Base-by-base conservation (phyloP, 2,329 filamentous ascomycete genomes). In the Lasiodiplodia citricola region DNA sequence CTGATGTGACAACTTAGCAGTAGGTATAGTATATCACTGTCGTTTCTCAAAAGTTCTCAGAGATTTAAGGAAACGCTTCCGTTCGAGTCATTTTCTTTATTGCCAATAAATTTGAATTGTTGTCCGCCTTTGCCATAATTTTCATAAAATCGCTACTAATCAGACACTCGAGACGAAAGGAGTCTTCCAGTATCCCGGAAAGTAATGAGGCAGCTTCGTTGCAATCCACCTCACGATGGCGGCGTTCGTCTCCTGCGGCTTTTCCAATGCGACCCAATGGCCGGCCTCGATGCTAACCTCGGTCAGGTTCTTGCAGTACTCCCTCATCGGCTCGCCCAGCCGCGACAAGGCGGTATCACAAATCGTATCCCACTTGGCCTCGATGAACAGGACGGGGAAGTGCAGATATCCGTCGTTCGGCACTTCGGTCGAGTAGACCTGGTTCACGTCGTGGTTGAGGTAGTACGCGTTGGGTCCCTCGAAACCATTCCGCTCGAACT, bases 401-500 rank as follows among this genome's bases (percentile, higher is more conserved):
- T 75, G 71, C 57, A 81, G 56, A 5, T 74, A 71, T 0, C 77
- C 77, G 3, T 74, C 74, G 25, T 80, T 79, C 73, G 75, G 77
- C 51, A 80, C 75, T 31, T 78, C 76, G 23, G 79, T 78, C 7
- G 77, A 79, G 72, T 82, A 86, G 50, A 76, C 77, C 2, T 70
- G 72, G 66, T 86, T 86, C 14, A 72, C 74, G 6, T 78, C 74
- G 70, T 83, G 80, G 70, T 86, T 82, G 44, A 81, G 69, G 68
- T 86, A 86, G 70, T 79, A 82, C 0, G 80, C 77, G 31, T 76
- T 77, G 1, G 79, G 74, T 1, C 77, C 74, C 71, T 77, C 82
- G 69, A 80, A 81, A 0, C 82, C 81, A 5, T 80, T 80, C 70
- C 75, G 76, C 70, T 81, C 71, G 73, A 83, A 80, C 18, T 79